Conservation (phyloP, 129 eudicot genomes). For the Scalesia atractyloides region DNA sequence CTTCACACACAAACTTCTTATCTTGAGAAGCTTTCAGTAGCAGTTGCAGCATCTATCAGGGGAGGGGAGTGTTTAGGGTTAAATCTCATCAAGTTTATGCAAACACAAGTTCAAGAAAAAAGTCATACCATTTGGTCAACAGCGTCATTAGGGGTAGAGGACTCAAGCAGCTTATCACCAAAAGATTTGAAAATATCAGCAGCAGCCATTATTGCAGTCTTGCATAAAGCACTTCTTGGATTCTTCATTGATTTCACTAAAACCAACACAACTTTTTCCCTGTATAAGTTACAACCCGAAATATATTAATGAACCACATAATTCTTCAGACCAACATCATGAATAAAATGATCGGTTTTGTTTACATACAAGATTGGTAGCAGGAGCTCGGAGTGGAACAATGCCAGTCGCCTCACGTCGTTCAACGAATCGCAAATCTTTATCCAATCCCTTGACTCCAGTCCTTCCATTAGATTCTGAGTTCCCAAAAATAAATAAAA, state of each 20-base stretch:
- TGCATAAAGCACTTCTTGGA: constrained; percentile 94
- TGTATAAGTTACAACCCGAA: constrained; percentile 24
- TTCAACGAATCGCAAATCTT: constrained; percentile 83
- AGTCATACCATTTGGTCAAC: constrained; percentile 72
- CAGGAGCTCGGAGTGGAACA: constrained; percentile 62
- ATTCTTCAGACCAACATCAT: not conserved
- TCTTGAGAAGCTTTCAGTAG: constrained; percentile 92
- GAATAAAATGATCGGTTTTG: constrained; percentile 5
- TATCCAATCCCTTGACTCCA: constrained; percentile 95
- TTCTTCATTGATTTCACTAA: constrained; percentile 90
- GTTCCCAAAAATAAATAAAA: constrained; percentile 16
- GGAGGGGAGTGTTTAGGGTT: not conserved
- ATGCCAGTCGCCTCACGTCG: constrained; percentile 72
- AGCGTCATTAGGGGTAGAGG: constrained; percentile 52
- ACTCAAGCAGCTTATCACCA: constrained; percentile 74
- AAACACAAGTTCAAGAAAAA: not conserved
- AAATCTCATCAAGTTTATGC: not conserved
- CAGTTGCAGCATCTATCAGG: constrained; percentile 70
- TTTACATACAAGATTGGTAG: constrained; percentile 68
- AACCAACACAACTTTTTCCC: constrained; percentile 82
- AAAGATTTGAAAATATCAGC: constrained; percentile 74
- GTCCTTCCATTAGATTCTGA: constrained; percentile 78
- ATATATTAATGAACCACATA: not conserved
- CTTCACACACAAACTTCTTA: constrained; percentile 94
- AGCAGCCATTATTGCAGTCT: constrained; percentile 93